A percentile compares a stretch with the other conserved stretches of the same genome.
phyloP scores from a whole-genome alignment of 2,329 filamentous ascomycete genomes.

The Fusarium torulosum region DNA sequence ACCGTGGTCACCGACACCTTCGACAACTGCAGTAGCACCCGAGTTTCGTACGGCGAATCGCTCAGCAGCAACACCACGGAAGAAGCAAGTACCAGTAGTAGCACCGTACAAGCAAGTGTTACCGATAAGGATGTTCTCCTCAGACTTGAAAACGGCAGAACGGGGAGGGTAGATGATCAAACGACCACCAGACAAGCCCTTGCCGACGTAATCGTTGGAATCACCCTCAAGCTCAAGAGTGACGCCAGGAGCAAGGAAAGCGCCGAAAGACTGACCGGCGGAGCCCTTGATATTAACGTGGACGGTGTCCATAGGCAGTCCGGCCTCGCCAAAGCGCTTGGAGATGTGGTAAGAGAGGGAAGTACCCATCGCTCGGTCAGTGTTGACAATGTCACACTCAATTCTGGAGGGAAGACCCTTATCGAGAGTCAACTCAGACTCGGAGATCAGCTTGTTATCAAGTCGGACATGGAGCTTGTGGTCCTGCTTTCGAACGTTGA shows the following conservation, averaged over 20 bases:
- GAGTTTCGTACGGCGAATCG: slow-evolving; percentile 98
- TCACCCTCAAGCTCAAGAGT: slow-evolving; percentile 97
- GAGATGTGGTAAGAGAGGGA: slow-evolving; percentile 97
- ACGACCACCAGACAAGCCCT: slow-evolving; percentile 92
- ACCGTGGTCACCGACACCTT: slow-evolving; percentile 95
- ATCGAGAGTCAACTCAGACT: slow-evolving; percentile 93
- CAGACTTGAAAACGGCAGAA: slow-evolving; percentile 91
- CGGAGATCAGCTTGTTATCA: slow-evolving; percentile 96
- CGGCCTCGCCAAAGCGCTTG: slow-evolving; percentile 89
- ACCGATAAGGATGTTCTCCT: slow-evolving; percentile 93
- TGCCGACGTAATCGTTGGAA: slow-evolving; percentile 96
- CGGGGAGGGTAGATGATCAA: slow-evolving; percentile 94
- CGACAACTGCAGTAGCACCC: slow-evolving; percentile 93
- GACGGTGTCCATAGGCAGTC: slow-evolving; percentile 91
- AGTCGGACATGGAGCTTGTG: slow-evolving; percentile 92
- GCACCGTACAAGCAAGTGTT: slow-evolving; percentile 97
- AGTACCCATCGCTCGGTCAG: slow-evolving; percentile 91
- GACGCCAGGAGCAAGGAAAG: slow-evolving; percentile 91
- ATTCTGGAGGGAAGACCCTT: slow-evolving; percentile 94
- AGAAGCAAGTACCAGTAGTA: slow-evolving; percentile 91
- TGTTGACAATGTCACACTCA: slow-evolving; percentile 97
- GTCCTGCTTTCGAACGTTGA: slow-evolving; percentile 98
- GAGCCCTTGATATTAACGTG: slow-evolving; percentile 97
- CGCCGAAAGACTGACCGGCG: slow-evolving; percentile 95
- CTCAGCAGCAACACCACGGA: slow-evolving; percentile 96